phyloP scores from a whole-genome alignment of 2,329 filamentous ascomycete genomes.

The Paracamarosporium sp. region DNA sequence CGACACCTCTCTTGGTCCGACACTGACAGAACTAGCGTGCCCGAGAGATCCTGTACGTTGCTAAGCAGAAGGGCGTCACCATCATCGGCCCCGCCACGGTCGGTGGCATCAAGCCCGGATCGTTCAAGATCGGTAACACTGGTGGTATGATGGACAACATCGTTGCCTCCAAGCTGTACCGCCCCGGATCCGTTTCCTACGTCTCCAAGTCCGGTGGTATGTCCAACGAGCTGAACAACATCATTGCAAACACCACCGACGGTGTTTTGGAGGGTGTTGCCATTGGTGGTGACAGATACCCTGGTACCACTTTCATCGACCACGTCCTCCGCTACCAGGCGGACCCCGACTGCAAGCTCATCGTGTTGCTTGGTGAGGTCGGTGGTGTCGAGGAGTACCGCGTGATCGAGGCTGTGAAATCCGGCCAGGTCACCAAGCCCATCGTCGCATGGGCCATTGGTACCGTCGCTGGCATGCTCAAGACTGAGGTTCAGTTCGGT shows the following conservation, averaged over 20 bases:
- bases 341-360: constrained; percentile 97
- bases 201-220: constrained; percentile 99
- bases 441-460: constrained; percentile 99
- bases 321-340: constrained; percentile 95
- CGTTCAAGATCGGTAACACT: constrained; percentile 99
- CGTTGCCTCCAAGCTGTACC: constrained; percentile 99
- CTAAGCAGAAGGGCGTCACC: constrained; percentile 97
- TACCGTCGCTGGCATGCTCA: constrained; percentile 99
- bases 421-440: constrained; percentile 94
- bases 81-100: constrained; percentile 99
- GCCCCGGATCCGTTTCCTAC: constrained; percentile 97
- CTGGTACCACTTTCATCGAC: constrained; percentile 98
- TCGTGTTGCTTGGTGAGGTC: constrained; percentile 94
- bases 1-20: background rate
- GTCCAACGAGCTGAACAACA: constrained; percentile 99
- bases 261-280: constrained; percentile 99
- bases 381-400: constrained; percentile 99
- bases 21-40: constrained; percentile 69
- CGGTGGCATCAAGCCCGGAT: constrained; percentile 98
- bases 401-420: constrained; percentile 97
- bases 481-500: constrained; percentile 99
- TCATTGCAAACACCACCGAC: constrained; percentile 93
- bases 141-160: constrained; percentile 99
- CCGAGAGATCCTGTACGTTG: constrained; percentile 95
- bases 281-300: constrained; percentile 98